Base-by-base conservation (phyloP, 306 rosid genomes). In the Mimosa pudica region DNA sequence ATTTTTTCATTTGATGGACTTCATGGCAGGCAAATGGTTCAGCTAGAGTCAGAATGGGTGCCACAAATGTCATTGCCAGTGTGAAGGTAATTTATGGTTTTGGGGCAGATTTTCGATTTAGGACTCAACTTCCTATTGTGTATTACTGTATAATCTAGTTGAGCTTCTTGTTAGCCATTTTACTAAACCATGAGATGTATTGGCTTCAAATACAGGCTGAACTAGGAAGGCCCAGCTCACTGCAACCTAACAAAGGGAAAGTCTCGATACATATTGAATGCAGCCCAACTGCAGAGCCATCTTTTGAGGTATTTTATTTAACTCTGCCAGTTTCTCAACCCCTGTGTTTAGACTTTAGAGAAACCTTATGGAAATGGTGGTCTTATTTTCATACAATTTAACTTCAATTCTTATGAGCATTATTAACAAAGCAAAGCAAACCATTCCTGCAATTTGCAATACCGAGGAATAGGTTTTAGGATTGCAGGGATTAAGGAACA, bases 21-120 rank as follows among this genome's bases (percentile, higher is more conserved):
- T 82, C 75, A 45, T 81, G 70, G 54, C 83, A 94, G 97, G 93
- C 94, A 57, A 88, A 89, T 85, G 98, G 97, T 75, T 94, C 98
- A 5, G 91, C 98, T 44, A 87, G 93, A 84, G 86, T 94, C 69
- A 86, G 88, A 87, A 85, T 94, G 78, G 97, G 98, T 54, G 88
- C 84, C 13, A 94, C 98, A 7, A 88, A 90, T 57, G 97, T 94
- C 81, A 89, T 92, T 82, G 94, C 92, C 66, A 89, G 92, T 76
- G 97, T 94, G 77, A 94, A 94, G 97, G 98, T 94, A 85, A 66
- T 10, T 74, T 44, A 75, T 63, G 16, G 46, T 20, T 57, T 57
- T 2, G n/a, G 36, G 72, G 10, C 42, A 17, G 61, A 16, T 55
- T 55, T 76, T 41, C 70, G 63, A 42, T 70, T 62, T 70, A 46